These are phyloP conservation scores for Scolecobasidium constrictum DNA, from an alignment of 2,329 filamentous ascomycete genomes.

Conservation along the genomic window DNA sequence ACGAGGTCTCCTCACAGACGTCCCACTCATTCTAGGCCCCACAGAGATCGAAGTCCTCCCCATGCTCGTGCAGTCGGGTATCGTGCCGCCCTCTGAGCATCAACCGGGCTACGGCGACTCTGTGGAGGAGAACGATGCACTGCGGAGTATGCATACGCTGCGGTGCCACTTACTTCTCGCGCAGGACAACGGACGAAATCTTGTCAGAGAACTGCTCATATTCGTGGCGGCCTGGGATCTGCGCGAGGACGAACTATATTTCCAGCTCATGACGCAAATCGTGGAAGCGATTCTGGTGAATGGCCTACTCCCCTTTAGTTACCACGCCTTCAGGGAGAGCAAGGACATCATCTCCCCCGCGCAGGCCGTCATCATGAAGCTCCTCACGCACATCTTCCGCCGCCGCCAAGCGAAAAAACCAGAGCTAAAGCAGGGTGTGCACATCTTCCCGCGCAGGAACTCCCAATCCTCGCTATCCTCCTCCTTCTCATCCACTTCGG, in stretches of 20 bases:
- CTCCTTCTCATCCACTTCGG: conserved; percentile 79
- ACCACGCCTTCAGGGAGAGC: conserved; percentile 79
- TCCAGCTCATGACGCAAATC: conserved; percentile 93
- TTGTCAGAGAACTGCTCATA: conserved; percentile 81
- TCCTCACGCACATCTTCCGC: conserved; percentile 83
- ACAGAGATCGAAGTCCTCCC: conserved; percentile 93
- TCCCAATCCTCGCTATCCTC: conserved; percentile 39
- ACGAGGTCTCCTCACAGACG: conserved; percentile 80
- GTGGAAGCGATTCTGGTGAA: conserved; percentile 87
- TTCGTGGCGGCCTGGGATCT: conserved; percentile 98
- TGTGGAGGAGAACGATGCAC: conserved; percentile 40
- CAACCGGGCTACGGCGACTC: conserved; percentile 39
- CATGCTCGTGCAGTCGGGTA: conserved; percentile 95
- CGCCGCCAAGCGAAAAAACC: conserved; percentile 36
- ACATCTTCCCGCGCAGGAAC: conserved; percentile 13
- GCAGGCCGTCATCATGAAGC: conserved; percentile 83
- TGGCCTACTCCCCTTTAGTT: conserved; percentile 81
- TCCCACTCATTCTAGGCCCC: conserved; percentile 86
- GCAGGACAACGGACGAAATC: conserved; percentile 79
- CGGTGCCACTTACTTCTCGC: conserved; percentile 83
- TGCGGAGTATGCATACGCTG: conserved; percentile 76
- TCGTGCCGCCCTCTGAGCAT: conserved; percentile 68
- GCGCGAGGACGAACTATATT: conserved; percentile 85
- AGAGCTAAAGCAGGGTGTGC: conserved; percentile 1
- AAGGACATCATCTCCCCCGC: conserved; percentile 96